Percentiles rank a stretch among this genome's conserved stretches.
These are phyloP conservation scores for Arachnopeziza araneosa DNA, from an alignment of 2,329 filamentous ascomycete species.

Conservation along the genomic window DNA sequence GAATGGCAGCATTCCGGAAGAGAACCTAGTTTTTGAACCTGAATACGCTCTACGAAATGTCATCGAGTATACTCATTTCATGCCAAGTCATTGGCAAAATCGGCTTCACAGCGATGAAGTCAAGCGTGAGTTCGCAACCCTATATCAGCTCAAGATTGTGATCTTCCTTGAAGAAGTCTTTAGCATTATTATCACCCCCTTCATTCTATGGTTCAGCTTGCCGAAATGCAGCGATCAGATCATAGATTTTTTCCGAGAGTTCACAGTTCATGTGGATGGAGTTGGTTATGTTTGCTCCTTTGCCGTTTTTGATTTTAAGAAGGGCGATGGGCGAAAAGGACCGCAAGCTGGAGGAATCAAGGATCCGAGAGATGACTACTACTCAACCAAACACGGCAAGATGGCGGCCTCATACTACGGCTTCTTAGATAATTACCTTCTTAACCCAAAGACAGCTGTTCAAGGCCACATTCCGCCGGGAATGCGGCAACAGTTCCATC, in stretches of 20 bases:
- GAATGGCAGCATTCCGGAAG: constrained; percentile 78
- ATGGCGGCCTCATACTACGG: constrained; percentile 97
- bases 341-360: constrained; percentile 32
- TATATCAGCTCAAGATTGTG: constrained; percentile 88
- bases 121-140: constrained; percentile 78
- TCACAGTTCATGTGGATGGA: constrained; percentile 94
- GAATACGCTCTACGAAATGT: constrained; percentile 84
- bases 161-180: constrained; percentile 91
- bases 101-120: constrained; percentile 93
- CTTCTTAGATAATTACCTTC: constrained; percentile 87
- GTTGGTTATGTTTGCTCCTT: constrained; percentile 96
- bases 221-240: constrained; percentile 87
- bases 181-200: constrained; percentile 86
- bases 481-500: constrained; percentile 59
- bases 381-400: constrained; percentile 91
- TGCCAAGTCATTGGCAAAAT: constrained; percentile 81
- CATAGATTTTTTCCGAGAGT: constrained; percentile 96
- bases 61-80: constrained; percentile 88
- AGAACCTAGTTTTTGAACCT: constrained; percentile 85
- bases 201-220: constrained; percentile 80
- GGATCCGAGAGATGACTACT: constrained; percentile 83
- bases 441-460: constrained; percentile 64
- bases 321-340: constrained; percentile 53
- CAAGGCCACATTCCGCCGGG: constrained; percentile 54
- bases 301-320: constrained; percentile 95